phyloP scores from a whole-genome alignment of 1,284 basidiomycete species.

The Coniferiporia weirii region DNA sequence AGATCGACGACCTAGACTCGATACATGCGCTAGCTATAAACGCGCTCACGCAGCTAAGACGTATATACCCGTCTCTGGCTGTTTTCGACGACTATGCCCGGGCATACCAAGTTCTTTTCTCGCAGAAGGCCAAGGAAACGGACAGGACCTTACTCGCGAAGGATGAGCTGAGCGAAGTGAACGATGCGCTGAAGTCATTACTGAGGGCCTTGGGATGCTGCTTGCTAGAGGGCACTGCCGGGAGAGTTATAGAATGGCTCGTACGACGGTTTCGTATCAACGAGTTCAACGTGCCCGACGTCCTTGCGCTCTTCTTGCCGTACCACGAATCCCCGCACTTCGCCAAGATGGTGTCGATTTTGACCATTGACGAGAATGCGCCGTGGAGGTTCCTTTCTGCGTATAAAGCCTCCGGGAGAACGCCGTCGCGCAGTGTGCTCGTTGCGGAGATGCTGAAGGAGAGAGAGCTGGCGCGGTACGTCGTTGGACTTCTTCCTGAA shows the following conservation, averaged over 20 bases:
- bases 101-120: constrained; percentile 53
- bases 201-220: constrained; percentile 73
- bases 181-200: constrained; percentile 58
- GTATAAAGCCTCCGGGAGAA: constrained; percentile 69
- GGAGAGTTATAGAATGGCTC: constrained; percentile 94
- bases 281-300: constrained; percentile 85
- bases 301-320: constrained; percentile 84
- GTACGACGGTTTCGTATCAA: constrained; percentile 92
- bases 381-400: constrained; percentile 66
- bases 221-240: constrained; percentile 77
- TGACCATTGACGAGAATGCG: constrained; percentile 57
- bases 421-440: constrained; percentile 62
- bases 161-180: constrained; percentile 60
- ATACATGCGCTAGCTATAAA: constrained; percentile 81
- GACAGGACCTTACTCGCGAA: constrained; percentile 80
- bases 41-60: constrained; percentile 74
- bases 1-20: constrained; percentile 77
- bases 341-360: constrained; percentile 85
- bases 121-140: constrained; percentile 66
- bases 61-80: constrained; percentile 58
- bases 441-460: constrained; percentile 72
- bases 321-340: constrained; percentile 97
- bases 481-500: constrained; percentile 56
- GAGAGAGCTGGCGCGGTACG: constrained; percentile 69
- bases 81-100: constrained; percentile 47